Evolutionary conservation across 2,329 filamentous ascomycete species (phyloP).

Genomic region (Colletotrichum sp.): DNA sequence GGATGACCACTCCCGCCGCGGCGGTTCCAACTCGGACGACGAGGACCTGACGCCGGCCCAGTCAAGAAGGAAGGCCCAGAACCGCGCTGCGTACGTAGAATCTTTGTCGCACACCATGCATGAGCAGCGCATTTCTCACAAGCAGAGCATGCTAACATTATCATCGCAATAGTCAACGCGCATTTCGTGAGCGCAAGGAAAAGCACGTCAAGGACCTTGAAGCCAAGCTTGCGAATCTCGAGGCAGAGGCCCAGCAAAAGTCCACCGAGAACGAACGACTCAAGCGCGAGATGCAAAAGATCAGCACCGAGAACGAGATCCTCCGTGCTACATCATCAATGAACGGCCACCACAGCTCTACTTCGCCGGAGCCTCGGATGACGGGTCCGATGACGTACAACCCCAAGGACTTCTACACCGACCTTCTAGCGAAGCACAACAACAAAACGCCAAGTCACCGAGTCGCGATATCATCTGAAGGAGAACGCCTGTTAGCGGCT

Average conservation of each 20-base stretch:
- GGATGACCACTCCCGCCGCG: slow-evolving; percentile 38
- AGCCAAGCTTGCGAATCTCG: slow-evolving; percentile 78
- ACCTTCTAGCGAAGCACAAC: slow-evolving; percentile 63
- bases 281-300: slow-evolving; percentile 81
- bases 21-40: slow-evolving; percentile 60
- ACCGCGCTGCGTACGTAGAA: slow-evolving; percentile 62
- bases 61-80: slow-evolving; percentile 65
- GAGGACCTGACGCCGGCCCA: slow-evolving; percentile 62
- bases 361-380: slow-evolving; percentile 53
- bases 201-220: slow-evolving; percentile 93
- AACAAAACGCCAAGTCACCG: slow-evolving; percentile 72
- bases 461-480: slow-evolving; percentile 68
- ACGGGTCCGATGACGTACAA: slow-evolving; percentile 75
- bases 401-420: slow-evolving; percentile 74
- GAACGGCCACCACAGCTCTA: slow-evolving; percentile 37
- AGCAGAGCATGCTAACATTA: not conserved
- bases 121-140: not conserved
- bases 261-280: slow-evolving; percentile 86
- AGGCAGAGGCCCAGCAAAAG: slow-evolving; percentile 74
- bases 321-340: slow-evolving; percentile 75
- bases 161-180: slow-evolving; percentile 73
- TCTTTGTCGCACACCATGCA: not conserved
- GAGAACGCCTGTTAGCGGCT: slow-evolving; percentile 74
- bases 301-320: slow-evolving; percentile 91
- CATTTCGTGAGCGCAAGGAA: slow-evolving; percentile 96